phyloP scores from a whole-genome alignment of 192 early-diverging fungal species.

The Dispira simplex region DNA sequence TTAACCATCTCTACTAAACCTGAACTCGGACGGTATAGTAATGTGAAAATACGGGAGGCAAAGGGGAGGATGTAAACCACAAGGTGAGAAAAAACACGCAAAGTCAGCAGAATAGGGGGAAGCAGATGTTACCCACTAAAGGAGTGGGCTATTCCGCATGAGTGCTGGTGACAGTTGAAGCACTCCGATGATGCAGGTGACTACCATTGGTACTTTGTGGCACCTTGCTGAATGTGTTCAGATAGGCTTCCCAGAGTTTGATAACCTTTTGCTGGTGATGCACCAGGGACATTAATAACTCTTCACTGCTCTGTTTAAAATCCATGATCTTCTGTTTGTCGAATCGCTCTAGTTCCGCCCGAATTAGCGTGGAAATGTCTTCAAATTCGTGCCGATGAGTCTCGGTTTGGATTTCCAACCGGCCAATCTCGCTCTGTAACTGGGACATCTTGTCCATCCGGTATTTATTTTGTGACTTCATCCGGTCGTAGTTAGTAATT shows the following conservation, averaged over 20 bases:
- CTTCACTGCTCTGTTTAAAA: constrained; percentile 55
- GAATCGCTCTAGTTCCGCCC: constrained; percentile 60
- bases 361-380: constrained; percentile 52
- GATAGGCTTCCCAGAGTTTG: constrained; percentile 30
- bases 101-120: background rate
- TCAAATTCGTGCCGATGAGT: constrained; percentile 46
- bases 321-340: constrained; percentile 67
- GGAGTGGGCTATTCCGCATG: background rate
- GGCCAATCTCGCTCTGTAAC: constrained; percentile 25
- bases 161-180: background rate
- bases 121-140: background rate
- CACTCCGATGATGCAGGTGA: background rate
- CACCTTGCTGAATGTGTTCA: constrained; percentile 9
- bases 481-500: constrained; percentile 42
- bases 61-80: background rate
- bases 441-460: constrained; percentile 21
- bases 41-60: background rate
- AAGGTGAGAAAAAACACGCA: background rate
- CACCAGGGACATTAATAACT: constrained; percentile 58
- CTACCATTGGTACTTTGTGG: too few relatives aligned
- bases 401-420: constrained; percentile 27
- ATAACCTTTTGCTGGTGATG: constrained; percentile 65
- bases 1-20: too few relatives aligned
- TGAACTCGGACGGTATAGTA: too few relatives aligned
- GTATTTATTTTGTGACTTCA: constrained; percentile 25